Conservation (phyloP, 2,329 filamentous ascomycete species). For the Venturia nashicola region DNA sequence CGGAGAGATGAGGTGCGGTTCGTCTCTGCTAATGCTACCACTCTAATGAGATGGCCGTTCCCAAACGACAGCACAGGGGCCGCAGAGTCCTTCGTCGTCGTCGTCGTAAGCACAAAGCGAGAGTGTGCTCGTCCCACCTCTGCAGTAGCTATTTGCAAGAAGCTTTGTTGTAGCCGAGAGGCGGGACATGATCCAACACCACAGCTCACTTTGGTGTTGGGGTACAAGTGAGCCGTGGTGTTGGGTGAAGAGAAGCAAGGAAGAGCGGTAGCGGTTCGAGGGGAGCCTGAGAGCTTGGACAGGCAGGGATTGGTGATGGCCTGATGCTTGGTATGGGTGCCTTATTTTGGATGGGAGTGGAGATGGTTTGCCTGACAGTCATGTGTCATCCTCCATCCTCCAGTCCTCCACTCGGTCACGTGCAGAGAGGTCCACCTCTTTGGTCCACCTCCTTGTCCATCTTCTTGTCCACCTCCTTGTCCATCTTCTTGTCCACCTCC, state of each 20-base stretch:
- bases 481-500: no score
- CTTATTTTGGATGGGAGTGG: no score
- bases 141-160: background rate
- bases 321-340: background rate
- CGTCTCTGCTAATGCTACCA: background rate
- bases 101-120: background rate
- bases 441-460: no score
- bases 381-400: no score
- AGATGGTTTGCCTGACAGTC: no score
- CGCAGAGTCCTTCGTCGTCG: slow-evolving; percentile 4
- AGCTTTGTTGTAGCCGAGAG: background rate
- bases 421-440: no score
- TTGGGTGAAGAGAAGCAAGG: background rate
- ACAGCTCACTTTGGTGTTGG: background rate
- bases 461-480: no score
- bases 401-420: no score
- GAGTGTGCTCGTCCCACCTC: background rate
- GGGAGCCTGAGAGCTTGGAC: background rate
- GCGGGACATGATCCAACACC: background rate
- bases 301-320: background rate
- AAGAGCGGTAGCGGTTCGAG: background rate
- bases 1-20: background rate
- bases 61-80: background rate
- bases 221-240: background rate
- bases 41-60: background rate